Percentiles rank a stretch among this genome's conserved stretches.
Conservation (phyloP, 2,329 filamentous ascomycete genomes). For the Aspergillus niger region DNA sequence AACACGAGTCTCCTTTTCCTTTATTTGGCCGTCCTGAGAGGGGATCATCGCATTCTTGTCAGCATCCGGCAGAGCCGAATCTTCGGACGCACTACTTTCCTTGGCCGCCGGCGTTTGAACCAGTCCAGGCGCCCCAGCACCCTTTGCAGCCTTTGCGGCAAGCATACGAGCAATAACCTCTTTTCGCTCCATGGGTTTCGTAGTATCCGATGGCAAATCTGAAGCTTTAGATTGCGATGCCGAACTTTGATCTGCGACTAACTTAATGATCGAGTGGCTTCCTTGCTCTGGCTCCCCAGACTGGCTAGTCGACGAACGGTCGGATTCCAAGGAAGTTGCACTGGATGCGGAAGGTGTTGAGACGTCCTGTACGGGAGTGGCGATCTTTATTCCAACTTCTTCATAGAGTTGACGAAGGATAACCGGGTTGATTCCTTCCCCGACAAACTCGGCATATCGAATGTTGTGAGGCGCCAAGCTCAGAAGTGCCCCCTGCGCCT, state of each 20-base stretch:
- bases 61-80: constrained; percentile 4
- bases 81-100: constrained; percentile 11
- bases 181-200: constrained; percentile 65
- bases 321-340: neutral
- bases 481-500: constrained; percentile 68
- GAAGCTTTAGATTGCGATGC: neutral
- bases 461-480: constrained; percentile 66
- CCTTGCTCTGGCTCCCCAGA: neutral
- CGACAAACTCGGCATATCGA: constrained; percentile 70
- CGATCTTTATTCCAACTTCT: constrained; percentile 62
- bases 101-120: constrained; percentile 15
- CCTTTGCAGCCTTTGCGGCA: constrained; percentile 69
- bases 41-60: constrained; percentile 12
- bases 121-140: constrained; percentile 21
- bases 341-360: neutral
- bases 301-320: neutral
- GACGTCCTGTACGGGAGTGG: constrained; percentile 19
- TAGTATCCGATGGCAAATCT: constrained; percentile 15
- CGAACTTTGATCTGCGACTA: neutral
- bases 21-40: constrained; percentile 18
- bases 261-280: neutral
- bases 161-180: constrained; percentile 75
- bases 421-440: constrained; percentile 68
- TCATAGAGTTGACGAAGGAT: constrained; percentile 67
- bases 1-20: constrained; percentile 30